Conservation (phyloP, 306 rosid species). For the Notholithocarpus densiflorus region DNA sequence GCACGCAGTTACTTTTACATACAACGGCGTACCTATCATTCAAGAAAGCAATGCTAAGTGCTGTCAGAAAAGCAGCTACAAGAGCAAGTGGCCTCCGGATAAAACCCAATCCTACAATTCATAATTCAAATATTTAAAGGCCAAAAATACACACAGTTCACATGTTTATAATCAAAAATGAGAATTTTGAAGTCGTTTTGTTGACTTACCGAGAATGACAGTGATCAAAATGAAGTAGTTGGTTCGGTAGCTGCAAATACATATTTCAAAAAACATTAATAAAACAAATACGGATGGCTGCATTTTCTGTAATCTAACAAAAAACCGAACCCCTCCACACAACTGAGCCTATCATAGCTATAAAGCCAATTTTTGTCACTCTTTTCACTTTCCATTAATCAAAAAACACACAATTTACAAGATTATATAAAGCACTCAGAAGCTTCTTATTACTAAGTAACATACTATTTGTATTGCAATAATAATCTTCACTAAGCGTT, state of each 20-base stretch:
- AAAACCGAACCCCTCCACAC: background rate
- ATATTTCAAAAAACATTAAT: background rate
- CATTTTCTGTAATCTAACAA: background rate
- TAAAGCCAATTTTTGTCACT: background rate
- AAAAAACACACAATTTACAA: background rate
- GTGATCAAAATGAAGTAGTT: constrained; percentile 88
- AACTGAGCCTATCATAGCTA: background rate
- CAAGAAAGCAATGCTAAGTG: constrained; percentile 84
- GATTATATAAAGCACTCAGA: background rate
- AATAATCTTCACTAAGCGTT: background rate
- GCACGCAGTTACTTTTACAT: background rate
- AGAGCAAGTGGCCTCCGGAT: constrained; percentile 78
- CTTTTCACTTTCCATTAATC: background rate
- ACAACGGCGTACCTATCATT: constrained; percentile 72
- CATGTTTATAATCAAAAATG: background rate
- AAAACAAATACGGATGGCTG: background rate
- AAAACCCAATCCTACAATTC: constrained; percentile 78
- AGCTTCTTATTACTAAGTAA: background rate
- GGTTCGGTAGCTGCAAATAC: constrained; percentile 78
- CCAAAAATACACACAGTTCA: background rate
- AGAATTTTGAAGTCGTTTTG: background rate
- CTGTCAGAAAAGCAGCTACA: constrained; percentile 77
- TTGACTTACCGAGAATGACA: constrained; percentile 73
- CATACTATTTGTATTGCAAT: background rate
- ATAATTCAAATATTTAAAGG: constrained; percentile 4